A percentile compares a stretch with the other conserved stretches of the same genome.
These are phyloP conservation scores for Codiaeum variegatum DNA, from an alignment of 441 rosid genomes.

Conservation along the genomic window DNA sequence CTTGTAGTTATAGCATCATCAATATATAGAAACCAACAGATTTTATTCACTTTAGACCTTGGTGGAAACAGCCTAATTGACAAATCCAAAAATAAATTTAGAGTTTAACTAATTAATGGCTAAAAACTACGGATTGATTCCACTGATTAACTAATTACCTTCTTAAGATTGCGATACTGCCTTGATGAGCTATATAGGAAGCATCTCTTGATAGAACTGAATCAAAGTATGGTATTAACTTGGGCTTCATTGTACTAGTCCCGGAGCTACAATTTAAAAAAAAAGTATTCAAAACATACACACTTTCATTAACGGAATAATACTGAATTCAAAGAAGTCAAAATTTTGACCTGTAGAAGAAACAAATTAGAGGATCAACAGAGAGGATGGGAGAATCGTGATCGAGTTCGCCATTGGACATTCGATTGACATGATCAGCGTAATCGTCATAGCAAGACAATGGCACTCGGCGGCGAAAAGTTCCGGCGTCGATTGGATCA, in stretches of 20 bases:
- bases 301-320: too few species aligned
- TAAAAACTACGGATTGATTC: neutral
- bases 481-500: slow-evolving; percentile 23
- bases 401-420: slow-evolving; percentile 25
- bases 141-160: slow-evolving; percentile 24
- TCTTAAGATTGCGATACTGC: slow-evolving; percentile 32
- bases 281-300: too few species aligned
- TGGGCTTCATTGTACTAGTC: slow-evolving; percentile 41
- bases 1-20: slow-evolving; percentile 32
- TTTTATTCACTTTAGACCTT: slow-evolving; percentile 28
- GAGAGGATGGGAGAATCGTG: slow-evolving; percentile 29
- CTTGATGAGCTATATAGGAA: slow-evolving; percentile 33
- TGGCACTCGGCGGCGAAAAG: slow-evolving; percentile 35
- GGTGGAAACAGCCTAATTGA: slow-evolving; percentile 37
- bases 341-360: slow-evolving; percentile 40
- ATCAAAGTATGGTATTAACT: slow-evolving; percentile 43
- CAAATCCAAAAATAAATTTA: slow-evolving; percentile 2
- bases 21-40: slow-evolving; percentile 33
- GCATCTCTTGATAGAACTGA: slow-evolving; percentile 38
- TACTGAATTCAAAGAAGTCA: neutral
- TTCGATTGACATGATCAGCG: slow-evolving; percentile 33
- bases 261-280: slow-evolving; percentile 30
- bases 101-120: neutral
- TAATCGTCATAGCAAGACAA: slow-evolving; percentile 42
- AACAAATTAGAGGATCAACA: slow-evolving; percentile 42